Conservation (phyloP, 208 protist genomes). For the Acanthamoeba lenticulata region DNA sequence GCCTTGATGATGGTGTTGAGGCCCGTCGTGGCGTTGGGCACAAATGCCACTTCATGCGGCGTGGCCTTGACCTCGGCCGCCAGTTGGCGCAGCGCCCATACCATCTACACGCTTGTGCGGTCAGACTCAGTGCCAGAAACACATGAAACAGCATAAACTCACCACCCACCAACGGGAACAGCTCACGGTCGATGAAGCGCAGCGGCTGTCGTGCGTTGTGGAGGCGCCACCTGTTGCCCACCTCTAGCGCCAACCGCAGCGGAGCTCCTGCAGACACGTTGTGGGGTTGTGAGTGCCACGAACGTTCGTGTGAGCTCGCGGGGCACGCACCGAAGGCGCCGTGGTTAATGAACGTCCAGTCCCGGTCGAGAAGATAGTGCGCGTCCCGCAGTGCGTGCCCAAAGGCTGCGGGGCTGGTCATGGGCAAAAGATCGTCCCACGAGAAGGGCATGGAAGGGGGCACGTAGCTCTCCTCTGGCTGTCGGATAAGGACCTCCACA, state of each 20-base stretch:
- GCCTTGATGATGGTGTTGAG: slow-evolving; percentile 90
- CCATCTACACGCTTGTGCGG: slow-evolving; percentile 76
- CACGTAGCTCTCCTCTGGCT: slow-evolving; percentile 81
- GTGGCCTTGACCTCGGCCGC: slow-evolving; percentile 87
- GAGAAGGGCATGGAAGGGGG: slow-evolving; percentile 70
- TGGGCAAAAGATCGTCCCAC: neutral
- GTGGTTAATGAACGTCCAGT: slow-evolving; percentile 93
- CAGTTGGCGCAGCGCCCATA: slow-evolving; percentile 89
- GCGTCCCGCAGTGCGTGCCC: slow-evolving; percentile 78
- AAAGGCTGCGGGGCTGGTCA: slow-evolving; percentile 65
- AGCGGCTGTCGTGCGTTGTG: slow-evolving; percentile 90
- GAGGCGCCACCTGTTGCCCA: slow-evolving; percentile 89
- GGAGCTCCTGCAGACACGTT: slow-evolving; percentile 88
- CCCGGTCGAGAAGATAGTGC: slow-evolving; percentile 87
- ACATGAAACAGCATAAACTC: neutral
- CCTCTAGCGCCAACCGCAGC: slow-evolving; percentile 84
- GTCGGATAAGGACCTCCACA: slow-evolving; percentile 89
- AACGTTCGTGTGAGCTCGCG: too few relatives aligned
- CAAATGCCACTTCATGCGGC: slow-evolving; percentile 88
- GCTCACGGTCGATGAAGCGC: slow-evolving; percentile 90
- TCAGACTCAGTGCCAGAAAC: neutral
- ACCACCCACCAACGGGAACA: slow-evolving; percentile 78
- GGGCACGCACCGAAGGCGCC: slow-evolving; percentile 91
- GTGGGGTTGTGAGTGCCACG: neutral
- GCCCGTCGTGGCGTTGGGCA: slow-evolving; percentile 91